Evolutionary conservation across 2,329 filamentous ascomycete genomes (phyloP), one percentile per base, ranked within the genome.

Genomic region (Apiospora pterosperma): DNA sequence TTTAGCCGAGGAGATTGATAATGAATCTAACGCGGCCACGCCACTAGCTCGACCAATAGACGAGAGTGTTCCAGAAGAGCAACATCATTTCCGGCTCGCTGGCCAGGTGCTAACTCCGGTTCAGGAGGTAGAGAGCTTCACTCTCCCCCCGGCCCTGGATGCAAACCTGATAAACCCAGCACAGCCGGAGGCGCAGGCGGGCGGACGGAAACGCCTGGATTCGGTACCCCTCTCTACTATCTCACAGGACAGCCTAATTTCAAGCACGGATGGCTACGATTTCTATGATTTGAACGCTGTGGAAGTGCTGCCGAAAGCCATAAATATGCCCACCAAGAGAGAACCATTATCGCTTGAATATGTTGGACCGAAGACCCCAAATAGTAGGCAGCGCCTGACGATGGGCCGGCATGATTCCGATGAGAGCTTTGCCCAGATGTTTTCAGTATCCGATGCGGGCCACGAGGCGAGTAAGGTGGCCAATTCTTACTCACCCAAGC

Each of bases 211-310:
- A 63, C 80, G 84, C 31, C 79, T 82, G 12, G 80, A 85, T 69
- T 87, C 84, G 0, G 76, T 77, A 41, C 80, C 84, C 1, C 69
- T 85, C 31, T 87, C 85, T 2, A 76, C 81, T n/a, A 67, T 76
- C 23, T 86, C 84, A 70, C 80, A 84, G 36, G 80, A 81, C 44
- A 86, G 82, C 69, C 80, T 83, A 25, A 69, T 76, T n/a, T 84
- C 83, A 14, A 84, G 79, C 70, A 85, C 83, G 1, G 87, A 89
- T 68, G 87, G 87, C 0, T 89, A 90, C 69, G 87, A 90, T 73
- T 90, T 90, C 70, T 89, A 89, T 71, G 88, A 87, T 69, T 77
- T 86, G 34, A 86, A 87, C n/a, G 82, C 73, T 10, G 61, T 69
- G 6, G 76, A 68, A 66, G 73, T 79, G 34, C 74, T 84, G 63